Evolutionary conservation across 2,329 filamentous ascomycete genomes (phyloP).

Genomic region (Ophiostoma pallidulum): DNA sequence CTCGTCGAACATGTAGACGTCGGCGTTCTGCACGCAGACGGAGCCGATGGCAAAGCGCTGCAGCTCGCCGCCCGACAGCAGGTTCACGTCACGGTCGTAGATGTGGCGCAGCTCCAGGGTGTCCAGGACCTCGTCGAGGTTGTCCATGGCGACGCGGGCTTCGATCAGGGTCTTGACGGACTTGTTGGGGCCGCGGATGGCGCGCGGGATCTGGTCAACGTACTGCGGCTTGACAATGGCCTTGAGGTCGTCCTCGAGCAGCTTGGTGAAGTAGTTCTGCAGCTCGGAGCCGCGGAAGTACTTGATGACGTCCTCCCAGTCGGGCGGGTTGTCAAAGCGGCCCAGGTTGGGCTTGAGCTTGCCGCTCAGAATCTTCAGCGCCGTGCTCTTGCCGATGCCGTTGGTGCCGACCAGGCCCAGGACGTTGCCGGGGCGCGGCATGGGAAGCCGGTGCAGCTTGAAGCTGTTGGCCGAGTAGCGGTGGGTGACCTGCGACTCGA

Average conservation of each 20-base stretch:
- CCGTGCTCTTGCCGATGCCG: slow-evolving; percentile 99
- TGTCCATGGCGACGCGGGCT: slow-evolving; percentile 67
- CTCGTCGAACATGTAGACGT: slow-evolving; percentile 99
- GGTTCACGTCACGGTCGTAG: slow-evolving; percentile 79
- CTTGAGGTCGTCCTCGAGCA: slow-evolving; percentile 93
- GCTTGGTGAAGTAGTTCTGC: slow-evolving; percentile 98
- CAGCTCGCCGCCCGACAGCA: slow-evolving; percentile 92
- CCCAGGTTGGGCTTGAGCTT: slow-evolving; percentile 98
- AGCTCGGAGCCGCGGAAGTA: slow-evolving; percentile 96
- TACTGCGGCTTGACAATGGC: slow-evolving; percentile 99
- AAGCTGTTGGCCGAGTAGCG: slow-evolving; percentile 99
- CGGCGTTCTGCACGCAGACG: slow-evolving; percentile 89
- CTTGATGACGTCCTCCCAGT: slow-evolving; percentile 98
- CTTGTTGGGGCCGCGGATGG: slow-evolving; percentile 73
- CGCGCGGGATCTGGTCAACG: slow-evolving; percentile 94
- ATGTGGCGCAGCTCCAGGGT: slow-evolving; percentile 58
- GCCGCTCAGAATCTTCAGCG: slow-evolving; percentile 94
- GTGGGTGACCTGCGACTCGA: slow-evolving; percentile 96
- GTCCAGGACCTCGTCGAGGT: slow-evolving; percentile 73
- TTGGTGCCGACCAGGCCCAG: slow-evolving; percentile 96
- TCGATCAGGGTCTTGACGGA: slow-evolving; percentile 71
- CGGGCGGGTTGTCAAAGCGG: slow-evolving; percentile 87
- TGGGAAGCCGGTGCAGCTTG: slow-evolving; percentile 95
- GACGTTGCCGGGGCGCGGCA: slow-evolving; percentile 90
- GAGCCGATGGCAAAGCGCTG: slow-evolving; percentile 96